A percentile compares a stretch with the other conserved stretches of the same genome.
Conservation (phyloP, 2,329 filamentous ascomycete species). For the Thelonectria blattea region DNA sequence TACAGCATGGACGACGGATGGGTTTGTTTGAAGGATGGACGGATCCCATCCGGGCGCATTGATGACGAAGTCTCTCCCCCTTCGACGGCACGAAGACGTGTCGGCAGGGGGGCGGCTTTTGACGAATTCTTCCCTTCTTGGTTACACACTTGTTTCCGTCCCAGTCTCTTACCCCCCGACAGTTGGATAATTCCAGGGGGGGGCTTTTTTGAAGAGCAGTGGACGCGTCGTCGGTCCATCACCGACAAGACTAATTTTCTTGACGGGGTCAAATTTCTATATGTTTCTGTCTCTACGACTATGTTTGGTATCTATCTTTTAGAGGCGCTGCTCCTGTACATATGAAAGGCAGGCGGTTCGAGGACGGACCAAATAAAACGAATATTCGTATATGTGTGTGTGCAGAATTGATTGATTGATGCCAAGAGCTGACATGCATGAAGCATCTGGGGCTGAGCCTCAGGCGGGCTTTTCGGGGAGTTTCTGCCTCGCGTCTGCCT, state of each 20-base stretch:
- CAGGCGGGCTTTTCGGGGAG: too few species aligned
- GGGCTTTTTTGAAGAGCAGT: constrained; percentile 9
- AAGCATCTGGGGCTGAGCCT: too few species aligned
- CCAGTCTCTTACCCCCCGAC: constrained; percentile 25
- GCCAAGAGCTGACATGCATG: too few species aligned
- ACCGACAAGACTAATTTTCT: constrained; percentile 11
- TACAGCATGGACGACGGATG: constrained; percentile 31
- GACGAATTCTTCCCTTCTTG: constrained; percentile 18
- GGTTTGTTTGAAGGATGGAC: constrained; percentile 25
- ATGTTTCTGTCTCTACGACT: constrained; percentile 11
- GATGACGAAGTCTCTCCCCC: constrained; percentile 20
- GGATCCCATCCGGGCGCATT: constrained; percentile 30
- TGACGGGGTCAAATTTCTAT: constrained; percentile 12
- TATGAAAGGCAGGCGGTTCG: constrained; percentile 29
- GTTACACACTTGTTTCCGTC: constrained; percentile 28
- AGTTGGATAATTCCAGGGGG: constrained; percentile 5
- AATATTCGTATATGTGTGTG: too few species aligned
- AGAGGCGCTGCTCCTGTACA: constrained; percentile 35
- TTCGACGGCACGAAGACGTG: constrained; percentile 15
- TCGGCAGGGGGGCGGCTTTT: constrained; percentile 9
- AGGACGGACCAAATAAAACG: constrained; percentile 8
- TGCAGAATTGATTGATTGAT: too few species aligned
- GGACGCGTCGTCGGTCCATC: constrained; percentile 9
- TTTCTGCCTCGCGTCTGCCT: too few species aligned
- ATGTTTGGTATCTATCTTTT: constrained; percentile 24